phyloP scores from a whole-genome alignment of 1,284 basidiomycete species.

The Melanopsichium pennsylvanicum region DNA sequence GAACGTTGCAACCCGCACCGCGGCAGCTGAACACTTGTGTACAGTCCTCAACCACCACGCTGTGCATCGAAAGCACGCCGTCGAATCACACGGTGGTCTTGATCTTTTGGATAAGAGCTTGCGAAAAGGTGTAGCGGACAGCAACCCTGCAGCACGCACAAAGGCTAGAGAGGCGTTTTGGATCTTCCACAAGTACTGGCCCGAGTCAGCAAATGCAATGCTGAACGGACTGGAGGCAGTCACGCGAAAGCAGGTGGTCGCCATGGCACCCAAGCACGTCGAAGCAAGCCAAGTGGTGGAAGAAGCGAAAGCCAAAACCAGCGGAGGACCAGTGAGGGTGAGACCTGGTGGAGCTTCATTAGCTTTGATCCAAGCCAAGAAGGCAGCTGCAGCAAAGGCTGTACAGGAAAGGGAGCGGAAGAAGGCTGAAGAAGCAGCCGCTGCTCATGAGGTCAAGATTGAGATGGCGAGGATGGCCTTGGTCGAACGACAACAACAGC shows the following conservation, averaged over 20 bases:
- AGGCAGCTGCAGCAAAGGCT: conserved; percentile 52
- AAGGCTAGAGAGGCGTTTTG: conserved; percentile 80
- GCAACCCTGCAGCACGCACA: conserved; percentile 81
- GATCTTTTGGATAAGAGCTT: conserved; percentile 72
- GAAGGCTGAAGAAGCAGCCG: conserved; percentile 44
- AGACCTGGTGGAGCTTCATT: conserved; percentile 49
- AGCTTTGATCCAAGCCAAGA: conserved; percentile 61
- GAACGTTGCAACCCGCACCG: conserved; percentile 79
- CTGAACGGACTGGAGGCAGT: conserved; percentile 75
- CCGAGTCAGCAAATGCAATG: conserved; percentile 73
- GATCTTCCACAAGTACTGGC: conserved; percentile 80
- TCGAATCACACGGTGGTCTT: conserved; percentile 70
- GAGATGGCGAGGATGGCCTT: conserved; percentile 21
- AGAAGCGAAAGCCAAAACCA: conserved; percentile 24
- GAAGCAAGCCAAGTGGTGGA: conserved; percentile 20
- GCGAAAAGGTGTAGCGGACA: conserved; percentile 77
- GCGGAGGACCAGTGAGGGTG: conserved; percentile 15
- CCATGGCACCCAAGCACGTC: conserved; percentile 67
- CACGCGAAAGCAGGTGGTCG: conserved; percentile 82
- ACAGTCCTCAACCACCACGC: conserved; percentile 64
- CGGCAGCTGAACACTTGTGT: conserved; percentile 67
- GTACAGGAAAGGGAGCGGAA: conserved; percentile 41
- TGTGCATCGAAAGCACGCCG: conserved; percentile 44
- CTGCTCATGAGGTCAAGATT: conserved; percentile 36
- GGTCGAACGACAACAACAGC: conserved; percentile 16